phyloP scores from a whole-genome alignment of 352 stramenopile genomes.

The Globisporangium splendens region DNA sequence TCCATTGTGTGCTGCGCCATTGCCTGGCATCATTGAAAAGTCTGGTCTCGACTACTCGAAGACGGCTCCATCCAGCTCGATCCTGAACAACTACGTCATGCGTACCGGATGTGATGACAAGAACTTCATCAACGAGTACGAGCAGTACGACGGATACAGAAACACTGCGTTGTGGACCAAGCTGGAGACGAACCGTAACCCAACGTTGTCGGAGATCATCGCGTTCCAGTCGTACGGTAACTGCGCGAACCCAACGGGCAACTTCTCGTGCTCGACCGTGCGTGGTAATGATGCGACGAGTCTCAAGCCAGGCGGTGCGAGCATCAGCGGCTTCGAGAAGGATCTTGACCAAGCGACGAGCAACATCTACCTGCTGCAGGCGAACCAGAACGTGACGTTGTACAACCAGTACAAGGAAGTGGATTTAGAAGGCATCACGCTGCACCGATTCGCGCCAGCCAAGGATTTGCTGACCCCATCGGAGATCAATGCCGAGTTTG shows the following conservation, averaged over 20 bases:
- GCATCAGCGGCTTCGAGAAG: slow-evolving; percentile 43
- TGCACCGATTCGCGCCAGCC: slow-evolving; percentile 49
- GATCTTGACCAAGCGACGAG: slow-evolving; percentile 30
- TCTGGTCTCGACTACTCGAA: slow-evolving; percentile 51
- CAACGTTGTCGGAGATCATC: slow-evolving; percentile 40
- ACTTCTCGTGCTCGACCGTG: slow-evolving; percentile 58
- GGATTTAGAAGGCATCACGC: slow-evolving; percentile 40
- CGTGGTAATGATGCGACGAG: slow-evolving; percentile 49
- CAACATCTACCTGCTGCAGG: slow-evolving; percentile 52
- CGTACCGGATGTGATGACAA: slow-evolving; percentile 54
- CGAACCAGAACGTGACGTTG: slow-evolving; percentile 57
- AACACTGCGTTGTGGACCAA: slow-evolving; percentile 37
- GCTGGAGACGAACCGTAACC: slow-evolving; percentile 38
- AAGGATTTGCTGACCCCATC: slow-evolving; percentile 28
- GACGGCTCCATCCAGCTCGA: slow-evolving; percentile 18
- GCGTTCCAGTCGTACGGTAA: slow-evolving; percentile 53
- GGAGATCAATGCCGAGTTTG: slow-evolving; percentile 22
- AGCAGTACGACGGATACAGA: slow-evolving; percentile 43
- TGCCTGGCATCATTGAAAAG: slow-evolving; percentile 49
- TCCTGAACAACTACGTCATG: slow-evolving; percentile 37
- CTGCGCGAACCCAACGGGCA: slow-evolving; percentile 36
- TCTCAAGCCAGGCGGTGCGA: slow-evolving; percentile 38
- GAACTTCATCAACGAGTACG: slow-evolving; percentile 51
- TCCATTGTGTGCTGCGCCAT: slow-evolving; percentile 48
- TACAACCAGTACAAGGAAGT: slow-evolving; percentile 37